Percentiles rank a stretch among this genome's conserved stretches.
Conservation (phyloP, 495 filamentous ascomycete genomes). For the Lasiosphaeris hirsuta region DNA sequence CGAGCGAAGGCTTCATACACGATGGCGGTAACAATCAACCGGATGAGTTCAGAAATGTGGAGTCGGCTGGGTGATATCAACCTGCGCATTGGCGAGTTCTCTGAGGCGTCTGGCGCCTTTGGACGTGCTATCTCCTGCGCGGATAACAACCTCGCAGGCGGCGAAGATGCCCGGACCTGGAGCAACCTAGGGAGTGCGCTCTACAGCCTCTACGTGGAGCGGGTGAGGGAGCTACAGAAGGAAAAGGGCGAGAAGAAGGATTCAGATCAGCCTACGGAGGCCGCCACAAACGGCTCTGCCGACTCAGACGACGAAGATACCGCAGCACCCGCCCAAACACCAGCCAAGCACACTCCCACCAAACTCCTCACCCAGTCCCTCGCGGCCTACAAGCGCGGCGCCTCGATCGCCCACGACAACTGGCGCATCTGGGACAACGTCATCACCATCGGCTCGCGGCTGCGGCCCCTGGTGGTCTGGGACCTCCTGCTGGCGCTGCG, state of each 20-base stretch:
- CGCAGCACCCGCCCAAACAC: neutral
- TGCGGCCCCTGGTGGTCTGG: slow-evolving; percentile 66
- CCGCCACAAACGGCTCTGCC: slow-evolving; percentile 11
- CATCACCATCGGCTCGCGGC: slow-evolving; percentile 74
- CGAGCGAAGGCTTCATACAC: slow-evolving; percentile 74
- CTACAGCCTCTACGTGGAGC: slow-evolving; percentile 40
- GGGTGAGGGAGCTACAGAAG: slow-evolving; percentile 36
- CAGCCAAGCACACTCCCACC: slow-evolving; percentile 19
- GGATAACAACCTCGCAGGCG: slow-evolving; percentile 60
- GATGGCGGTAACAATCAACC: slow-evolving; percentile 71
- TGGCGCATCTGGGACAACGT: slow-evolving; percentile 96
- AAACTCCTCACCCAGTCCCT: slow-evolving; percentile 71
- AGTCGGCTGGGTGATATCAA: slow-evolving; percentile 85
- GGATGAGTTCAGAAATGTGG: slow-evolving; percentile 79
- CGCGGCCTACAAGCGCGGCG: slow-evolving; percentile 77
- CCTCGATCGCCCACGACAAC: slow-evolving; percentile 73
- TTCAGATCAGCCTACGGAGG: slow-evolving; percentile 10
- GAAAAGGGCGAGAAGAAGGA: slow-evolving; percentile 28
- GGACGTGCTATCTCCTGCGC: slow-evolving; percentile 59
- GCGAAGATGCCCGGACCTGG: slow-evolving; percentile 88
- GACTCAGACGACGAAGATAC: slow-evolving; percentile 24
- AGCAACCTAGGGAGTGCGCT: slow-evolving; percentile 89
- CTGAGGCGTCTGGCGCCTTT: slow-evolving; percentile 83
- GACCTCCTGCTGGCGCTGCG: slow-evolving; percentile 71
- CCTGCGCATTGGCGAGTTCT: slow-evolving; percentile 70